Evolutionary conservation across 139 green algal genomes (phyloP), one percentile per base, ranked within the genome.

Genomic region (Chlamydomonas eustigma): DNA sequence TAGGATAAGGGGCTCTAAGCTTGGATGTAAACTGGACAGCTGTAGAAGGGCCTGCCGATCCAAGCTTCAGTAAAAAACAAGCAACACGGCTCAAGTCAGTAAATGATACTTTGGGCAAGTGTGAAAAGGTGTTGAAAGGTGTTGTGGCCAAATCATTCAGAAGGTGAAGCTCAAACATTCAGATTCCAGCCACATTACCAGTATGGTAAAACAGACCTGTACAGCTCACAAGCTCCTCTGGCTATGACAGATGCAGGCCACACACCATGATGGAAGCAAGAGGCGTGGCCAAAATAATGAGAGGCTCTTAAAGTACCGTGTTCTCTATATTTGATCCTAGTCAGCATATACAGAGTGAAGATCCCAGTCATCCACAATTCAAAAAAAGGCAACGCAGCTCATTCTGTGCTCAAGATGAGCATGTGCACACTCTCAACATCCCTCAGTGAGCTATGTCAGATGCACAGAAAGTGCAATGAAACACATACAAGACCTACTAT

Each of bases 181-280:
- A 18, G 12, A 28, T 58, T 58, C 44, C 12, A 58, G 44, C 12
- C 44, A 28, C 12, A 12, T 58, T 12, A 12, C 44, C 44, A 58
- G 44, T 18, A 58, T 58, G 18, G 44, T 12, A 12, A 58, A 12
- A 28, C 44, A 28, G 12, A 58, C 58, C 58, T 32, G n/a, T 69
- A 69, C 58, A 69, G 58, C 58, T 69, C 58, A 69, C 58, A 69
- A 33, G 22, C n/a, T 8, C 24, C n/a, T n/a, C n/a, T 69, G n/a
- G 58, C 58, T 18, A 69, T 69, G 18, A 69, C 58, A n/a, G 58
- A 37, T 24, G 58, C 58, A 32, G 58, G 58, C 58, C 58, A 69
- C 6, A 69, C 58, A 36, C 58, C 58, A 33, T n/a, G 24, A 22
- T 69, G 58, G 31, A 22, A 18, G 24, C 22, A 30, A 33, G 24